A percentile compares a stretch with the other conserved stretches of the same genome.
Evolutionary conservation across 768 basidiomycete genomes (phyloP).

Genomic region (Porpolomopsis calyptriformis): DNA sequence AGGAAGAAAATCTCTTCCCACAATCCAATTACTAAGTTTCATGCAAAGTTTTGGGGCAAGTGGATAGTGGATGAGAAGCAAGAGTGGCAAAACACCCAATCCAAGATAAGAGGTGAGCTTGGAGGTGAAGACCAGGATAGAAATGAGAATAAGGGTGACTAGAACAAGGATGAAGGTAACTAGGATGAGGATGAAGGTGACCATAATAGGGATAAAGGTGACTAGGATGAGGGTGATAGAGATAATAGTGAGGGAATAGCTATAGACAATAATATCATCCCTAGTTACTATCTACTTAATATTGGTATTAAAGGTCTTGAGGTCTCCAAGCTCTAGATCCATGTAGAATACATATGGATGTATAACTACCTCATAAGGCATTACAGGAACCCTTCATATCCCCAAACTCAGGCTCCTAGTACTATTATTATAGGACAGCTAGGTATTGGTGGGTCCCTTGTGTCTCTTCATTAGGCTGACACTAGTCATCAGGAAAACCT

Average conservation of each 20-base stretch:
- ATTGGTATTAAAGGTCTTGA: neutral
- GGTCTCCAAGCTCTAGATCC: neutral
- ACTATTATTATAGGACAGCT: neutral
- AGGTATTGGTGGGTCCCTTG: slow-evolving; percentile 1
- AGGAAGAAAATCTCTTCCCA: neutral
- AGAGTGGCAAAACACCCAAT: neutral
- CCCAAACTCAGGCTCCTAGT: neutral
- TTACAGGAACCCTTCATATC: neutral
- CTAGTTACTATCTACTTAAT: slow-evolving; percentile 3
- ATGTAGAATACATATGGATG: neutral
- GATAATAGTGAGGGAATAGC: too few relatives aligned
- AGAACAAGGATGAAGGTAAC: neutral
- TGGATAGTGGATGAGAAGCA: neutral
- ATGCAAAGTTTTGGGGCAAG: slow-evolving; percentile 4
- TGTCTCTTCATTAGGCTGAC: neutral
- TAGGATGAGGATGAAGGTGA: neutral
- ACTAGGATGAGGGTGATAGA: too few relatives aligned
- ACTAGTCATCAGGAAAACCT: too few relatives aligned
- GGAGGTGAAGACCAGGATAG: neutral
- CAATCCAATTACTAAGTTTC: neutral
- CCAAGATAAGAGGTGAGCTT: neutral
- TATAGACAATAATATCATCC: neutral
- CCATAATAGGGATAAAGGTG: too few relatives aligned
- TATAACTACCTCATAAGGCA: neutral
- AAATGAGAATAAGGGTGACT: neutral